A percentile compares a stretch with the other conserved stretches of the same genome.
phyloP scores from a whole-genome alignment of 257 asterid species.

The Catharanthus roseus region DNA sequence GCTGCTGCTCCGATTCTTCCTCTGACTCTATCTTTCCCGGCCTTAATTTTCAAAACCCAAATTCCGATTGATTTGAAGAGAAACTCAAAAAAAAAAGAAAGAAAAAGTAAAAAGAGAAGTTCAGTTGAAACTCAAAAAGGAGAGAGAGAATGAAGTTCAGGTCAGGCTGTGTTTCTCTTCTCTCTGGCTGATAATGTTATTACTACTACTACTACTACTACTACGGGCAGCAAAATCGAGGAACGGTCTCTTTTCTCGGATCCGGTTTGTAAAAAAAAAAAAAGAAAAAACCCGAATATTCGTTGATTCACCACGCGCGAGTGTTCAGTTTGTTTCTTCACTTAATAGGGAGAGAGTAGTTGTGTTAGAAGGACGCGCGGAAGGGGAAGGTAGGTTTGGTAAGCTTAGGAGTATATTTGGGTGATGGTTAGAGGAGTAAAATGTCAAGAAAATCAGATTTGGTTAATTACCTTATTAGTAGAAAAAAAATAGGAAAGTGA shows the following conservation, averaged over 20 bases:
- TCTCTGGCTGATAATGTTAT: not conserved
- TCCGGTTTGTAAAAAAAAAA: conserved; percentile 20
- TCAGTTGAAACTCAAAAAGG: conserved; percentile 2
- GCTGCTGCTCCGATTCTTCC: no score
- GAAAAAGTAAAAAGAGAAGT: not conserved
- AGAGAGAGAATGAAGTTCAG: conserved; percentile 4
- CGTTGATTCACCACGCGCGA: not conserved
- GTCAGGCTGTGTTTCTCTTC: not conserved
- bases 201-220: not conserved
- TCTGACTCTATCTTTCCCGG: no score
- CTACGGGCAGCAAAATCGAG: conserved; percentile 34
- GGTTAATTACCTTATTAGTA: not conserved
- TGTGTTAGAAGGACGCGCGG: not conserved
- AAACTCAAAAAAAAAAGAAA: conserved; percentile 1
- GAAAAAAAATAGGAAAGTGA: conserved; percentile 21
- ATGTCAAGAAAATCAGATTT: conserved; percentile 5
- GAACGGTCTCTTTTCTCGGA: conserved; percentile 70
- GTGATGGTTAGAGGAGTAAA: conserved; percentile 8
- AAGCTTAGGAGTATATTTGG: not conserved
- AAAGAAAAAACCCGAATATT: not conserved
- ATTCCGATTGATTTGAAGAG: not conserved
- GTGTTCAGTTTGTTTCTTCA: not conserved
- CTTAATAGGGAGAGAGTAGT: no score
- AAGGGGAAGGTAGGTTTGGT: not conserved
- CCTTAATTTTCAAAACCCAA: not conserved